Evolutionary conservation across 2,329 filamentous ascomycete species (phyloP), one percentile per base, ranked within the genome.

Genomic region (Cercospora citrullina): DNA sequence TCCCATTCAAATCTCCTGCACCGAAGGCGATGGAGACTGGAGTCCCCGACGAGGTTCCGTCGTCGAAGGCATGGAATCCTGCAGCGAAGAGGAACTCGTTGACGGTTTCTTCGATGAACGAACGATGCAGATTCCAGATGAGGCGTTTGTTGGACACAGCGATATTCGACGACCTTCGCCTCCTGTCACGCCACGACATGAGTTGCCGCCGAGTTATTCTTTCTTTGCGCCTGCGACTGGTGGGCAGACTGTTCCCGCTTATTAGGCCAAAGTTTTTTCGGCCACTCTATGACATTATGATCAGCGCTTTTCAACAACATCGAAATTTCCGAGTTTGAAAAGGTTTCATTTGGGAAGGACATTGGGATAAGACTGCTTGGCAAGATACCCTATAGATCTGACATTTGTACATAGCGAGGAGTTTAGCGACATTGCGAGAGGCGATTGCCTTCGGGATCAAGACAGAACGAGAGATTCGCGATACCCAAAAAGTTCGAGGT

Each of bases 1-100:
- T 0, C 83, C 83, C 0, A 68, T 85, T 2, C 83, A 85, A 70
- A 77, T 85, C 68, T 80, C 79, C 21, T 69, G 66, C 26, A 64
- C 68, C 12, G 68, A 66, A 42, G 60, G 63, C 2, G 63, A 63
- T 31, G 68, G 68, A 9, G 68, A 69, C 18, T 53, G 66, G 42
- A 69, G 64, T 53, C 60, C 66, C 2, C 67, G 66, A 4, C 64
- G 68, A 31, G 68, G 67, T 30, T 73, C 69, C 8, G 60, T 69
- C 9, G 68, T 66, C 2, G 67, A 68, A 16, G 39, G 72, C 71
- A 48, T 51, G 12, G 62, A 74, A 66, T 65, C 75, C 69, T 72
- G 72, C 8, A 62, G 72, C 36, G 74, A 74, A 23, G 77, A 74
- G 3, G 74, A 76, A 9, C 66, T 72, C 6, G 66, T 71, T 5